These are phyloP conservation scores for Babesia sp. DNA, from an alignment of 169 alveolate genomes.

Conservation along the genomic window DNA sequence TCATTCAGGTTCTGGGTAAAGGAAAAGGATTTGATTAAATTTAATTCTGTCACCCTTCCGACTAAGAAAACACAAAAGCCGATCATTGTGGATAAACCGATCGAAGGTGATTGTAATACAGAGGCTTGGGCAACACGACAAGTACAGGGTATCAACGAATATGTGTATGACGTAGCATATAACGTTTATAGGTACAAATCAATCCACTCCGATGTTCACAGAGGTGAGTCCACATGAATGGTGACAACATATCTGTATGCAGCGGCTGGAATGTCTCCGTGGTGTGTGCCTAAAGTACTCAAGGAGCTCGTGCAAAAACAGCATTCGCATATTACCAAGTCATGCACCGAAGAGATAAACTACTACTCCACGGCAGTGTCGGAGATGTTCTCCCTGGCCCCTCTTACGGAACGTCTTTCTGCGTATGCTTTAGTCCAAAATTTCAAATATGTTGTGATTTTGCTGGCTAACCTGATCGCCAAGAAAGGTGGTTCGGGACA, in stretches of 20 bases:
- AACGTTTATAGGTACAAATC: conserved; percentile 10
- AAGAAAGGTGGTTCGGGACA: neutral
- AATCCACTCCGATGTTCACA: neutral
- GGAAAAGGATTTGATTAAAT: conserved; percentile 66
- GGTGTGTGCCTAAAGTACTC: conserved; percentile 46
- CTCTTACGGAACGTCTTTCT: conserved; percentile 22
- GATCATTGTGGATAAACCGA: neutral
- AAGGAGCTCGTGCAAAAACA: conserved; percentile 21
- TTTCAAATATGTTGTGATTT: conserved; percentile 40
- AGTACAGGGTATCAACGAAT: conserved; percentile 43
- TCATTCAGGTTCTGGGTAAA: conserved; percentile 68
- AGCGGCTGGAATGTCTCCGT: conserved; percentile 25
- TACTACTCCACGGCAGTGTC: neutral
- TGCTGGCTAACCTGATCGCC: conserved; percentile 16
- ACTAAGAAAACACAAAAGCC: neutral
- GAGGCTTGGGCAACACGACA: conserved; percentile 34
- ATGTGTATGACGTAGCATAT: conserved; percentile 51
- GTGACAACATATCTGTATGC: neutral
- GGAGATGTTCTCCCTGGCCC: conserved; percentile 9
- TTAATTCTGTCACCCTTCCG: conserved; percentile 9
- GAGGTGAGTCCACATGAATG: conserved; percentile 8
- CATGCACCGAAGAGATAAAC: neutral
- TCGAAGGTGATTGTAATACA: neutral
- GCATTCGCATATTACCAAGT: neutral
- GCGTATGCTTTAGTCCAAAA: conserved; percentile 41